Evolutionary conservation across 371 early-diverging fungal genomes (phyloP).

Genomic region (Zychaea mexicana): DNA sequence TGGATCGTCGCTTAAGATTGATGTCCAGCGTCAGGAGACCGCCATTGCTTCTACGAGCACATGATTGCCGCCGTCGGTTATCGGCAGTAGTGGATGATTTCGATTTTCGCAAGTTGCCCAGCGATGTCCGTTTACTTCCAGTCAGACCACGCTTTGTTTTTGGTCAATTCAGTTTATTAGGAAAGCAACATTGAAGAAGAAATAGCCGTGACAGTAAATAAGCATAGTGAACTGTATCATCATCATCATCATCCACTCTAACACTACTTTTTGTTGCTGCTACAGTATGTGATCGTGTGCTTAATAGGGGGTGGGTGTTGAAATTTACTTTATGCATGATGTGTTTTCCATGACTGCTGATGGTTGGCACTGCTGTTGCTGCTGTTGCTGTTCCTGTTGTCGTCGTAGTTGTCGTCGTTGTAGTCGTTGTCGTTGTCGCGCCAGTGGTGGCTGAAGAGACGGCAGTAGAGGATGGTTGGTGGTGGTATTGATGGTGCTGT

Average conservation of each 20-base stretch:
- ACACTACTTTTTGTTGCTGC: no score
- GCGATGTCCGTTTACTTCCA: slow-evolving; percentile 34
- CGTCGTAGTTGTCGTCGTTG: background rate
- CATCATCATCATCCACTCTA: no score
- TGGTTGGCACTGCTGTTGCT: background rate
- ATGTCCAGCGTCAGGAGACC: slow-evolving; percentile 6
- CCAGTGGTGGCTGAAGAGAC: no score
- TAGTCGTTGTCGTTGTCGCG: no score
- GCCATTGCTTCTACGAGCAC: slow-evolving; percentile 4
- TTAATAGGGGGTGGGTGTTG: background rate
- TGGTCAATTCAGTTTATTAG: background rate
- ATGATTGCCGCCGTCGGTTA: slow-evolving; percentile 18
- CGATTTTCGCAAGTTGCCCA: slow-evolving; percentile 35
- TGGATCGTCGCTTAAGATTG: slow-evolving; percentile 45
- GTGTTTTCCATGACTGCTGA: slow-evolving; percentile 5
- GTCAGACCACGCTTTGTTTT: slow-evolving; percentile 16
- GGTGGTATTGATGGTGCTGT: slow-evolving; percentile 4
- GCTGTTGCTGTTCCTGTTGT: background rate
- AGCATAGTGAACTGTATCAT: no score
- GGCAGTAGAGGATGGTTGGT: no score
- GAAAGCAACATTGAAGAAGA: no score
- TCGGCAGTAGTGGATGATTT: slow-evolving; percentile 45
- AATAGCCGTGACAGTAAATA: no score
- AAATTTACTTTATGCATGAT: background rate
- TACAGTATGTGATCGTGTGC: no score